phyloP scores from a whole-genome alignment of 2,329 filamentous ascomycete species.

The Phaeosphaeria sp. region DNA sequence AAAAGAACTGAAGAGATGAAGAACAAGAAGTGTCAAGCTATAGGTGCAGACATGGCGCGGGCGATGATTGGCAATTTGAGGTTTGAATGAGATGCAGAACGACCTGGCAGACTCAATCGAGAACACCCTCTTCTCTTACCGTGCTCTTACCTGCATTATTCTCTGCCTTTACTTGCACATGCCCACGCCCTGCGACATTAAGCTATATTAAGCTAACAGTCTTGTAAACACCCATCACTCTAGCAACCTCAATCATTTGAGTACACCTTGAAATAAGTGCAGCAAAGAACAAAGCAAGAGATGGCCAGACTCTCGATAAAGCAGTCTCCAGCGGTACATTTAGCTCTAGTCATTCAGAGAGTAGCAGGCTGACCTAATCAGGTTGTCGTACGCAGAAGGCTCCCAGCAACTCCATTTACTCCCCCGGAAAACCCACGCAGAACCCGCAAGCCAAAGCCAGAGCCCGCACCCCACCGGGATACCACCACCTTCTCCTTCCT shows the following conservation, averaged over 20 bases:
- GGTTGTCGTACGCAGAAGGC: not conserved
- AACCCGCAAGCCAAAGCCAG: not conserved
- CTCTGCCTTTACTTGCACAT: not conserved
- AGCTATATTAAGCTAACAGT: not conserved
- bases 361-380: not conserved
- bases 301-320: not conserved
- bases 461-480: not conserved
- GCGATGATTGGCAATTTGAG: conserved; percentile 17
- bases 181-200: not conserved
- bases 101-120: not conserved
- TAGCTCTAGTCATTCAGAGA: not conserved
- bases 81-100: conserved; percentile 15
- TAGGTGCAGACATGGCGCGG: conserved; percentile 22
- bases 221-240: not conserved
- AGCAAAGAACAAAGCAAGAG: not conserved
- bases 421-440: not conserved
- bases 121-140: not conserved
- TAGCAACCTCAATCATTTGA: not conserved
- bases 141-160: not conserved
- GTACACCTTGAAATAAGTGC: not conserved
- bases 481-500: conserved; percentile 9
- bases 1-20: conserved; percentile 8
- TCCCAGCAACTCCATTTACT: too few relatives aligned
- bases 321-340: not conserved
- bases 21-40: conserved; percentile 17